Evolutionary conservation across 129 eudicot species (phyloP).

Genomic region (Arctium minus): DNA sequence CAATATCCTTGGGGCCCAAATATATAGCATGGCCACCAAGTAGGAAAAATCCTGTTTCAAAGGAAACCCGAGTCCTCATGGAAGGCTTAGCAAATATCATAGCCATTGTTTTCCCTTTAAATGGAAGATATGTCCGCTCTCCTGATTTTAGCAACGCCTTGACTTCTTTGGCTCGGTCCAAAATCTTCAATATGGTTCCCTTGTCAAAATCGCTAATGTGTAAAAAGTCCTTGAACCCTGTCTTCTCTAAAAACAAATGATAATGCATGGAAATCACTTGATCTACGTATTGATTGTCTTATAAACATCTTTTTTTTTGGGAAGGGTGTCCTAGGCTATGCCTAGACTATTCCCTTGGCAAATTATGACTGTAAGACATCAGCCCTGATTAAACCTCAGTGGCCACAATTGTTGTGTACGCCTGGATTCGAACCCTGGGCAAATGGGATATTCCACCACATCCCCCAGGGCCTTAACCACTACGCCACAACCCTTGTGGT

Average conservation of each 20-base stretch:
- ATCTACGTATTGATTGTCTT: neutral
- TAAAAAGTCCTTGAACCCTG: constrained; percentile 69
- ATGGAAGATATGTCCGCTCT: constrained; percentile 81
- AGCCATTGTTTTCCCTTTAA: constrained; percentile 93
- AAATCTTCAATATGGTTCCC: constrained; percentile 69
- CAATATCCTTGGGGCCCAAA: constrained; percentile 93
- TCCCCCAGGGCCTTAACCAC: too few relatives aligned
- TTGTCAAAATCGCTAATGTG: constrained; percentile 79
- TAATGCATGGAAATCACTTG: neutral
- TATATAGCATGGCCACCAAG: constrained; percentile 96
- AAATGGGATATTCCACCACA: too few relatives aligned
- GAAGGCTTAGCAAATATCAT: constrained; percentile 99
- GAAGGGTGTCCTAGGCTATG: too few relatives aligned
- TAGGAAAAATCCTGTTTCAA: constrained; percentile 86
- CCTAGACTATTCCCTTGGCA: too few relatives aligned
- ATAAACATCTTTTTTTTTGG: neutral
- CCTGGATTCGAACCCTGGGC: too few relatives aligned
- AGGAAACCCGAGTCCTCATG: constrained; percentile 97
- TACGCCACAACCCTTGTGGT: too few relatives aligned
- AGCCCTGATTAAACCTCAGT: too few relatives aligned
- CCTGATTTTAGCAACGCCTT: constrained; percentile 83
- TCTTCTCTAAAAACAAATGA: constrained; percentile 40
- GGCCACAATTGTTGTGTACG: too few relatives aligned
- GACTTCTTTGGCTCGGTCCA: constrained; percentile 82
- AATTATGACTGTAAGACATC: too few relatives aligned